phyloP scores from a whole-genome alignment of 257 asterid genomes.

The Petrea volubilis region DNA sequence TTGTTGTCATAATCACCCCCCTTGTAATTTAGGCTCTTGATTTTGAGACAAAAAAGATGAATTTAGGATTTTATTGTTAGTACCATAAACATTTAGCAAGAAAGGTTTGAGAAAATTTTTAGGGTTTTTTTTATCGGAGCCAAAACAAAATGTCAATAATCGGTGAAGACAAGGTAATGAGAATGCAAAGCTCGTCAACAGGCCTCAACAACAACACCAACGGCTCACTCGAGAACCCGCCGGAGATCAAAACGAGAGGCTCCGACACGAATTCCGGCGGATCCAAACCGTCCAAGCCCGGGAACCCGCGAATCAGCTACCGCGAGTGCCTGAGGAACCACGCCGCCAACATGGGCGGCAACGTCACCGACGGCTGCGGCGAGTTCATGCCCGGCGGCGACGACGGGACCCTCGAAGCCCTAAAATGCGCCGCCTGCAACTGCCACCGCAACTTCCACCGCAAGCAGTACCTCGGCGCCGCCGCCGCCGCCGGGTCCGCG shows the following conservation, averaged over 20 bases:
- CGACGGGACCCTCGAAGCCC: conserved; percentile 57
- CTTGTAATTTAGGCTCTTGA: neutral
- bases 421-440: conserved; percentile 68
- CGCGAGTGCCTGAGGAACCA: conserved; percentile 69
- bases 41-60: neutral
- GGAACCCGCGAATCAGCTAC: conserved; percentile 34
- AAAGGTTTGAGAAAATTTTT: neutral
- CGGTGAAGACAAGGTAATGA: conserved; percentile 38
- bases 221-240: conserved; percentile 12
- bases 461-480: conserved; percentile 25
- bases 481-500: neutral
- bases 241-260: conserved; percentile 16
- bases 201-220: neutral
- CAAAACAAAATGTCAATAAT: conserved; percentile 26
- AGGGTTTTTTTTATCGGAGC: conserved; percentile 13
- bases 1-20: neutral
- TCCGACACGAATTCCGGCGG: conserved; percentile 36
- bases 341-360: conserved; percentile 72
- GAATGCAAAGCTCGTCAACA: conserved; percentile 17
- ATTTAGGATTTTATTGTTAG: neutral
- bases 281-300: conserved; percentile 30
- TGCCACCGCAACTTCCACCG: conserved; percentile 82
- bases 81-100: neutral
- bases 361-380: conserved; percentile 74
- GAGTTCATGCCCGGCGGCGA: conserved; percentile 72